Evolutionary conservation across 768 basidiomycete species (phyloP), one percentile per base, ranked within the genome.

Genomic region (Collybiopsis confluens): DNA sequence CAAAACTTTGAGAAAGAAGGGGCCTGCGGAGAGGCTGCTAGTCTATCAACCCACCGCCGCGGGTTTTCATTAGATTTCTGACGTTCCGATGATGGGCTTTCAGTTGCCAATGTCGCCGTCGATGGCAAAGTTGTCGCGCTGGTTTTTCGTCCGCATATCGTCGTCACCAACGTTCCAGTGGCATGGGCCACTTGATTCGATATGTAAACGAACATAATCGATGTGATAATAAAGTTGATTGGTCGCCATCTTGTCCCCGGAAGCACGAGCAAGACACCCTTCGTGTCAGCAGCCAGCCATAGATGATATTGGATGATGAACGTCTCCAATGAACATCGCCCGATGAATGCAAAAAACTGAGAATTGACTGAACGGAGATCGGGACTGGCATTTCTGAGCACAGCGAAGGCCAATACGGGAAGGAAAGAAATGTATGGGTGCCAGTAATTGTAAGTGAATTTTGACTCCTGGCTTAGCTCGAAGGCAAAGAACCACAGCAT

Each of bases 251-350:
- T 68, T 1, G 81, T 82, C 13, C 89, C 87, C 0, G 91, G 91
- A 41, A 95, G 71, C 46, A 94, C 78, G 45, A 92, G 68, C 21
- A 96, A 76, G 54, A 95, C 75, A 16, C 89, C 88, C 65, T 88
- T 88, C 28, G 86, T 90, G 61, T 93, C 90, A 3, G 78, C 88
- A 0, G 88, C 92, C 30, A 93, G 74, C 90, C 90, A 93, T 41
- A 90, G 70, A 61, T 91, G 92, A 66, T 85, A 95, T 64, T 96
- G 92, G 54, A 95, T 80, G 63, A 95, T 88, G 67, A 94, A 97
- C 0, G 92, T 88, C 69, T 97, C 93, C 51, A 96, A 77, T 4
- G 92, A 94, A 68, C 90, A 93, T 64, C 75, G 83, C 37, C 93
- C 93, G 48, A 95, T 76, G 70, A 90, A 92, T 23, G 82, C 82